These are phyloP conservation scores for Hypericum androsaemum DNA, from an alignment of 345 rosid genomes.

Conservation along the genomic window DNA sequence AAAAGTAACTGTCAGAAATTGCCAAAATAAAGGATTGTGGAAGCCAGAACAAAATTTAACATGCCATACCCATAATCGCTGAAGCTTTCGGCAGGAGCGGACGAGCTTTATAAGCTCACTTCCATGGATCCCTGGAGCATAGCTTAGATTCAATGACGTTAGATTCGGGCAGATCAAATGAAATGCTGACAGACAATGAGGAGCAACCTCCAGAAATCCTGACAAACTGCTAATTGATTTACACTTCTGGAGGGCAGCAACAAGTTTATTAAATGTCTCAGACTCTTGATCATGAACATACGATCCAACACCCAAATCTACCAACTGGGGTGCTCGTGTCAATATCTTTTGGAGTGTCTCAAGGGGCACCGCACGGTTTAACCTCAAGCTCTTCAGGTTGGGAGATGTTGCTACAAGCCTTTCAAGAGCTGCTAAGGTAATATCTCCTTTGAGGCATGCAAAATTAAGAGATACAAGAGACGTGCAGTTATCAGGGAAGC, in stretches of 20 bases:
- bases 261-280: constrained; percentile 39
- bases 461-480: constrained; percentile 76
- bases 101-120: constrained; percentile 51
- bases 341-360: constrained; percentile 59
- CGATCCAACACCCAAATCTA: constrained; percentile 87
- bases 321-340: constrained; percentile 55
- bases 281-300: constrained; percentile 57
- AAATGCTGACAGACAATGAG: constrained; percentile 50
- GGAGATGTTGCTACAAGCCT: constrained; percentile 91
- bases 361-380: constrained; percentile 68
- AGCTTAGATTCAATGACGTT: constrained; percentile 11
- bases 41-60: not conserved
- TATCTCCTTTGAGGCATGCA: constrained; percentile 88
- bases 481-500: constrained; percentile 71
- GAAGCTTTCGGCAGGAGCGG: constrained; percentile 57
- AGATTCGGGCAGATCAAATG: constrained; percentile 50
- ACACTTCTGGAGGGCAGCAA: constrained; percentile 38
- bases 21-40: not conserved
- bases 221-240: constrained; percentile 65
- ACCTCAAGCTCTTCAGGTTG: constrained; percentile 67
- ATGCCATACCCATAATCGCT: constrained; percentile 66
- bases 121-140: constrained; percentile 64
- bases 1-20: not conserved
- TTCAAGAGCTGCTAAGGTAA: constrained; percentile 61
- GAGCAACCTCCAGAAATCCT: constrained; percentile 72